phyloP scores from a whole-genome alignment of 495 filamentous ascomycete genomes.

The Penicillium angulare region DNA sequence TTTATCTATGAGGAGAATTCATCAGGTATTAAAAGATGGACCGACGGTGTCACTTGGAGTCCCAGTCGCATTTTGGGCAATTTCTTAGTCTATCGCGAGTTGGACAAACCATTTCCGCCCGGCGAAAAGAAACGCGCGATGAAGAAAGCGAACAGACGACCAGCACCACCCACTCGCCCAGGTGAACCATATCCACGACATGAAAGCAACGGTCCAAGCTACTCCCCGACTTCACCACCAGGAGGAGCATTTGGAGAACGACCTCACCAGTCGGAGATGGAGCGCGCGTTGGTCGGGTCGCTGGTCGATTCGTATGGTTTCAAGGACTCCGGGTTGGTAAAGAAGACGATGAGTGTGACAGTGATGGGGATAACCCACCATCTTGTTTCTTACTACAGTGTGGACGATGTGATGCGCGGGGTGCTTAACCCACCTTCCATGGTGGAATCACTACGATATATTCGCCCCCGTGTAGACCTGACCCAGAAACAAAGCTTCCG shows the following conservation, averaged over 20 bases:
- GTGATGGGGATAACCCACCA: slow-evolving; percentile 70
- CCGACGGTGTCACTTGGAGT: slow-evolving; percentile 86
- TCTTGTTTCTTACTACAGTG: slow-evolving; percentile 83
- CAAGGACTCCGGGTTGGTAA: slow-evolving; percentile 78
- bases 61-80: slow-evolving; percentile 87
- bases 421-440: slow-evolving; percentile 60
- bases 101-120: slow-evolving; percentile 76
- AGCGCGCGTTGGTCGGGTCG: slow-evolving; percentile 75
- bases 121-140: slow-evolving; percentile 88
- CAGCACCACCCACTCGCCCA: slow-evolving; percentile 36
- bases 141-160: slow-evolving; percentile 60
- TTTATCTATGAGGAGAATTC: slow-evolving; percentile 89
- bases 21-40: slow-evolving; percentile 92
- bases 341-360: slow-evolving; percentile 86
- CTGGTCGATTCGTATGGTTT: slow-evolving; percentile 85
- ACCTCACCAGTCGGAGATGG: slow-evolving; percentile 50
- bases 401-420: slow-evolving; percentile 67
- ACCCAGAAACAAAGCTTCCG: slow-evolving; percentile 69
- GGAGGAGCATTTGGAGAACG: slow-evolving; percentile 37
- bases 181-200: slow-evolving; percentile 56
- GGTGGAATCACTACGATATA: slow-evolving; percentile 51
- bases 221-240: slow-evolving; percentile 42
- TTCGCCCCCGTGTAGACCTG: slow-evolving; percentile 58
- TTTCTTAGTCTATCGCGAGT: slow-evolving; percentile 85
- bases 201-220: slow-evolving; percentile 39